Conservation (phyloP, 208 protist species). For the Leishmania gerbilli region DNA sequence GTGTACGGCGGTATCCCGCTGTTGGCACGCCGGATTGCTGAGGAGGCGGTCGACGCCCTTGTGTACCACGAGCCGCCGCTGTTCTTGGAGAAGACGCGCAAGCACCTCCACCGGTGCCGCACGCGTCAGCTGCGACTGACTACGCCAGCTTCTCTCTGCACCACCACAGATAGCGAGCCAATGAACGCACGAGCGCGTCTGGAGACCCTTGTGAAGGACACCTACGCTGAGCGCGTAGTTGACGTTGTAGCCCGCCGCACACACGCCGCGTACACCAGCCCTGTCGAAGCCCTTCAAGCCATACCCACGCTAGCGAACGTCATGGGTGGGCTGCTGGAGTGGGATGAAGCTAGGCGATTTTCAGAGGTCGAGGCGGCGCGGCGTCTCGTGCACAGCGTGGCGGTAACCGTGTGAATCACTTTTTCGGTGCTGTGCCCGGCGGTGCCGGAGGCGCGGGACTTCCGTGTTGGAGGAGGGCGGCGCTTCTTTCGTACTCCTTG, state of each 20-base stretch:
- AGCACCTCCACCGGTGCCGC: conserved; percentile 26
- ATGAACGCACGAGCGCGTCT: conserved; percentile 19
- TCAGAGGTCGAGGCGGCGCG: conserved; percentile 46
- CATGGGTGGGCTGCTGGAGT: conserved; percentile 44
- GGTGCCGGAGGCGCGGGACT: not conserved
- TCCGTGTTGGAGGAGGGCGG: not conserved
- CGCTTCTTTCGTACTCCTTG: not conserved
- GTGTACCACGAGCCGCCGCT: conserved; percentile 33
- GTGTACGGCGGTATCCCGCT: conserved; percentile 71
- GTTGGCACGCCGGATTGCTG: conserved; percentile 61
- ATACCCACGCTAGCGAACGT: conserved; percentile 47
- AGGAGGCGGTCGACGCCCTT: conserved; percentile 55
- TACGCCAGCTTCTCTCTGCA: conserved; percentile 9
- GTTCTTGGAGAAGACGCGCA: not conserved
- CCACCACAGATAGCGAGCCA: conserved; percentile 2
- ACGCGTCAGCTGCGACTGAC: conserved; percentile 39
- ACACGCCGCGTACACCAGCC: conserved; percentile 75
- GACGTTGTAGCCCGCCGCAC: conserved; percentile 76
- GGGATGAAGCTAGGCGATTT: conserved; percentile 30
- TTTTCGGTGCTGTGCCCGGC: not conserved
- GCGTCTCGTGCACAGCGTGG: conserved; percentile 33
- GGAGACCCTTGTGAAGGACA: conserved; percentile 38
- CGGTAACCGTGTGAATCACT: not conserved
- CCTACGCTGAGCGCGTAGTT: conserved; percentile 60
- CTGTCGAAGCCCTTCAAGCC: conserved; percentile 54